phyloP scores from a whole-genome alignment of 2,329 filamentous ascomycete species.

The Metarhizium anisopliae region DNA sequence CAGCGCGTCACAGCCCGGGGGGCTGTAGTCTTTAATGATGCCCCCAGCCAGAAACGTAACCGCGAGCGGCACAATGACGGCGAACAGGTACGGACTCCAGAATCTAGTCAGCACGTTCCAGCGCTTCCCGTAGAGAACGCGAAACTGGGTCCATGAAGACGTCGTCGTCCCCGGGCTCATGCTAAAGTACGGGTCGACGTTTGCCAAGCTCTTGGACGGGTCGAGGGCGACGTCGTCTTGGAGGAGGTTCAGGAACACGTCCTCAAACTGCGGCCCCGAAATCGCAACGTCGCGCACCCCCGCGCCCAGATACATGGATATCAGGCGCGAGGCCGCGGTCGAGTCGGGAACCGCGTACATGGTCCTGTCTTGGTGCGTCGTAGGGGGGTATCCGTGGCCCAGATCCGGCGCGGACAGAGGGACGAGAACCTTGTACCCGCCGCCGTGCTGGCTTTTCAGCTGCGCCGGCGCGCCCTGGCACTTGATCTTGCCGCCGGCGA shows the following conservation, averaged over 20 bases:
- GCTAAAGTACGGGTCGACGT: neutral
- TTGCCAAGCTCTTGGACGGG: neutral
- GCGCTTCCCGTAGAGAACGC: slow-evolving; percentile 66
- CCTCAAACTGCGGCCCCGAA: slow-evolving; percentile 22
- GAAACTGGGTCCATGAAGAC: slow-evolving; percentile 40
- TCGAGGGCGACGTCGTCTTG: neutral
- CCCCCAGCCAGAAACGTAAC: slow-evolving; percentile 65
- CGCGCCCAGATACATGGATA: slow-evolving; percentile 37
- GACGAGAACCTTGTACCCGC: slow-evolving; percentile 51
- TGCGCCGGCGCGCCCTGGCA: slow-evolving; percentile 55
- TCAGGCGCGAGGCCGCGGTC: slow-evolving; percentile 14
- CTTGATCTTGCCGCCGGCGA: slow-evolving; percentile 53
- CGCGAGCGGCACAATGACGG: slow-evolving; percentile 65
- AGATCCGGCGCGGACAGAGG: slow-evolving; percentile 11
- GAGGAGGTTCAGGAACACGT: slow-evolving; percentile 20
- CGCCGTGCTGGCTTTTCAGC: slow-evolving; percentile 53
- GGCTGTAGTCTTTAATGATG: slow-evolving; percentile 51
- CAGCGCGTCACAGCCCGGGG: slow-evolving; percentile 33
- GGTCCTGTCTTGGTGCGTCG: slow-evolving; percentile 46
- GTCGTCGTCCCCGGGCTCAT: slow-evolving; percentile 8
- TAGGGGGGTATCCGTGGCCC: slow-evolving; percentile 27
- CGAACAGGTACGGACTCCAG: slow-evolving; percentile 63
- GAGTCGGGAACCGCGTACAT: slow-evolving; percentile 43
- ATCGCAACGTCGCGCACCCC: slow-evolving; percentile 29
- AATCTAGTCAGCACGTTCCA: slow-evolving; percentile 64